Conservation (phyloP, 2,329 filamentous ascomycete genomes). For the Metarhizium anisopliae region DNA sequence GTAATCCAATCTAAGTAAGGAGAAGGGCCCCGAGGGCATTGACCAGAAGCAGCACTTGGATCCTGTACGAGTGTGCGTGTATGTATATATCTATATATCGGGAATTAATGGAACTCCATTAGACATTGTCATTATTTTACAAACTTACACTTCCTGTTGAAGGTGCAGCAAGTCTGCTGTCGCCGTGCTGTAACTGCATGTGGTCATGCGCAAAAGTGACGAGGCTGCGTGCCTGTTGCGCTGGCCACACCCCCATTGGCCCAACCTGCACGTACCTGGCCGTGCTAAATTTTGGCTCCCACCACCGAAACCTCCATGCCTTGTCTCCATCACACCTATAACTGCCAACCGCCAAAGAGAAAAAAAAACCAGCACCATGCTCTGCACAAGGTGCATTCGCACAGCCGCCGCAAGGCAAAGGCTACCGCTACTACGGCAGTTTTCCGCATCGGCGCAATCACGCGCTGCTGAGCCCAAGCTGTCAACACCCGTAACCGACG, state of each 20-base stretch:
- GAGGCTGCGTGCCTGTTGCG: background rate
- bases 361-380: constrained; percentile 21
- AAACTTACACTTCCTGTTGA: background rate
- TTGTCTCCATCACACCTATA: constrained; percentile 1
- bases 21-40: background rate
- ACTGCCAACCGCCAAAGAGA: background rate
- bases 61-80: constrained; percentile 25
- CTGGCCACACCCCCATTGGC: constrained; percentile 3
- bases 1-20: background rate
- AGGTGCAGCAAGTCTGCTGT: background rate
- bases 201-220: background rate
- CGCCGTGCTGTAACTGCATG: background rate
- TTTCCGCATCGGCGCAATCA: constrained; percentile 30
- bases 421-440: constrained; percentile 23
- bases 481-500: constrained; percentile 23
- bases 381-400: constrained; percentile 41
- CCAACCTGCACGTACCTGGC: background rate
- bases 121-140: constrained; percentile 1
- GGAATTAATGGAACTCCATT: constrained; percentile 17
- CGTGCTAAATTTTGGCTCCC: constrained; percentile 4
- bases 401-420: constrained; percentile 24
- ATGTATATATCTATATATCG: constrained; percentile 18
- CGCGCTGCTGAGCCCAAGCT: constrained; percentile 28
- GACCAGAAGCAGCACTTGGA: constrained; percentile 11
- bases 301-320: constrained; percentile 1